A percentile compares a stretch with the other conserved stretches of the same genome.
phyloP scores from a whole-genome alignment of 2,329 filamentous ascomycete genomes.

The Gliomastix tumulicola region DNA sequence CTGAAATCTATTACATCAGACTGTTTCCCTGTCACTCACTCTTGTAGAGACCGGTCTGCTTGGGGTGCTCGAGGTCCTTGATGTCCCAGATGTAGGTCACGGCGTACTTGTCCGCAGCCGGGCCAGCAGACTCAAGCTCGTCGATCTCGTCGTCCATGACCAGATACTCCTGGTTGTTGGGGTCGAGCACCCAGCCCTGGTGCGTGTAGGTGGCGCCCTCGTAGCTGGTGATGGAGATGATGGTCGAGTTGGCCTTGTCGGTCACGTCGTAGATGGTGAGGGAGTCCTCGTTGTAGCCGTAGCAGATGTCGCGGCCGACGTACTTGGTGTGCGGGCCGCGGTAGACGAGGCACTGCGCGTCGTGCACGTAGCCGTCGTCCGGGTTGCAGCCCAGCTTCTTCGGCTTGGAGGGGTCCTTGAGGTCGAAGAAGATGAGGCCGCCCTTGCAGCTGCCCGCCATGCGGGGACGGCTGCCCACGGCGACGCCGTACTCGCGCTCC shows the following conservation, averaged over 20 bases:
- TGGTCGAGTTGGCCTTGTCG: conserved; percentile 32
- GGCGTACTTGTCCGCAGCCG: conserved; percentile 31
- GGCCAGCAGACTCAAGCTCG: conserved; percentile 29
- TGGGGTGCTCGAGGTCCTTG: conserved; percentile 28
- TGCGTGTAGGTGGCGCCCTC: conserved; percentile 51
- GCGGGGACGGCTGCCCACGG: conserved; percentile 32
- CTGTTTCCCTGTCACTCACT: too few relatives aligned
- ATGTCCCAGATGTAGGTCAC: conserved; percentile 44
- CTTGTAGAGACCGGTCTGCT: conserved; percentile 32
- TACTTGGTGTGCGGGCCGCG: conserved; percentile 38
- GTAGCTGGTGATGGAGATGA: conserved; percentile 47
- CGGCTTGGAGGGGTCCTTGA: conserved; percentile 38
- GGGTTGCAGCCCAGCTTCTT: conserved; percentile 36
- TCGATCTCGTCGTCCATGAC: conserved; percentile 44
- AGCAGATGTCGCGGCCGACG: conserved; percentile 40
- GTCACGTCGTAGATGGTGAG: conserved; percentile 42
- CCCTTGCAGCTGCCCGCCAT: conserved; percentile 30
- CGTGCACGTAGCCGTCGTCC: conserved; percentile 44
- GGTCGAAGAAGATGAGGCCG: conserved; percentile 33
- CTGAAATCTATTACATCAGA: too few relatives aligned
- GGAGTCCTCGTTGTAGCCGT: conserved; percentile 44
- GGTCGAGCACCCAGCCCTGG: conserved; percentile 45
- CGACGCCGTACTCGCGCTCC: conserved; percentile 34
- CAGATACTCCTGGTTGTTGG: conserved; percentile 30
- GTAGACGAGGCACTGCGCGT: conserved; percentile 46